Evolutionary conservation across 495 filamentous ascomycete genomes (phyloP), one percentile per base, ranked within the genome.

Genomic region (Daldinia bambusicola): DNA sequence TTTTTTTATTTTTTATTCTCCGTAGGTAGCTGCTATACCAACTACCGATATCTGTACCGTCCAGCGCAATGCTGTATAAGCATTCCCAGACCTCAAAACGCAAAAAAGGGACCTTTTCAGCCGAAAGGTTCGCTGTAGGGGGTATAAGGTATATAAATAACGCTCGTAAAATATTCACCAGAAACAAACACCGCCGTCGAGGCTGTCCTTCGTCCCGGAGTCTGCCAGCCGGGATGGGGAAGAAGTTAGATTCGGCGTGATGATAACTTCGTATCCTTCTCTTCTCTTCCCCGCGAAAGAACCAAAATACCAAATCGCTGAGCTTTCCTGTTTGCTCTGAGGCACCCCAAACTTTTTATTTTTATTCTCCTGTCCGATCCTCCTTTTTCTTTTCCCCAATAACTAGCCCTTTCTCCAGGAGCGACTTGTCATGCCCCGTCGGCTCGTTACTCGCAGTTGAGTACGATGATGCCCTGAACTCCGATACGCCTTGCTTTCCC

Each of bases 281-380:
- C 26, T 65, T 64, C 31, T 4, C 38, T 34, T 66, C 38, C 34
- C 60, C 58, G 38, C 37, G 13, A 58, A 56, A 63, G 34, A 36
- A 5, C 6, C 2, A 36, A 36, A 36, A 36, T 10, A 26, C 61
- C 59, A 67, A 72, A 22, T 66, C 48, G 31, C 51, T 59, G 69
- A 72, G 65, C 57, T 69, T 74, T 74, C 51, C 56, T 57, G 64
- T 72, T 60, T 75, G 72, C 72, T 67, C 69, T 72, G 73, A 75
- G 69, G 69, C 69, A 26, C 26, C 26, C 67, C 74, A 70, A 50
- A 56, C 55, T 12, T 22, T 53, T 53, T 58, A 53, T 14, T 30
- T 30, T 55, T 16, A 38, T 50, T 50, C 37, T 55, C 36, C n/a
- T 32, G 20, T 55, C n/a, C n/a, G n/a, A n/a, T n/a, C 16, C 9